Evolutionary conservation across 768 basidiomycete species (phyloP).

Genomic region (Podaxis pistillaris): DNA sequence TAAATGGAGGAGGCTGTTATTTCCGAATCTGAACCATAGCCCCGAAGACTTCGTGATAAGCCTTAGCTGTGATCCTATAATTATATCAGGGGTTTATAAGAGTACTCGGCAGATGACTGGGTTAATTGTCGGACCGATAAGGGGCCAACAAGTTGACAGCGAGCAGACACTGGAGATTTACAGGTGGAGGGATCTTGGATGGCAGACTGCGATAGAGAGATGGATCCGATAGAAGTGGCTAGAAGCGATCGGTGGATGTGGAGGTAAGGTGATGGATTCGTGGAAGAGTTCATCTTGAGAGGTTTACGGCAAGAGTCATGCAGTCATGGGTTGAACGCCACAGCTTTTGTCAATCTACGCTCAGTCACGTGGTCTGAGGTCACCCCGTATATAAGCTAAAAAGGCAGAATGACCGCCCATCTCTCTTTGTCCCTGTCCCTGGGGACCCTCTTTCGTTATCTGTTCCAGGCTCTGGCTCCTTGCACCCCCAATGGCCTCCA

Average conservation of each 20-base stretch:
- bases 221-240: neutral
- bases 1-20: too few relatives aligned
- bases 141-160: neutral
- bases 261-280: neutral
- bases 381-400: neutral
- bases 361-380: constrained; percentile 7
- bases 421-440: neutral
- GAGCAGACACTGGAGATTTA: neutral
- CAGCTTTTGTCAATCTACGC: neutral
- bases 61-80: neutral
- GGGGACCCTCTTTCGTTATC: neutral
- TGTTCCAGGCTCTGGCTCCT: neutral
- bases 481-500: constrained; percentile 21
- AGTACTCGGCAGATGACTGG: neutral
- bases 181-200: neutral
- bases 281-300: too few relatives aligned
- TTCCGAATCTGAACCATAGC: too few relatives aligned
- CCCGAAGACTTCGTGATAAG: neutral
- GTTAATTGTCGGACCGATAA: constrained; percentile 5
- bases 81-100: neutral
- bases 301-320: too few relatives aligned
- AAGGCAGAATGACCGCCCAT: neutral
- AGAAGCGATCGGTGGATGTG: neutral
- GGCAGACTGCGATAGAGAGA: neutral
- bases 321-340: neutral